Base-by-base conservation (phyloP, 768 basidiomycete genomes). In the Hemileccinum rubropunctum region DNA sequence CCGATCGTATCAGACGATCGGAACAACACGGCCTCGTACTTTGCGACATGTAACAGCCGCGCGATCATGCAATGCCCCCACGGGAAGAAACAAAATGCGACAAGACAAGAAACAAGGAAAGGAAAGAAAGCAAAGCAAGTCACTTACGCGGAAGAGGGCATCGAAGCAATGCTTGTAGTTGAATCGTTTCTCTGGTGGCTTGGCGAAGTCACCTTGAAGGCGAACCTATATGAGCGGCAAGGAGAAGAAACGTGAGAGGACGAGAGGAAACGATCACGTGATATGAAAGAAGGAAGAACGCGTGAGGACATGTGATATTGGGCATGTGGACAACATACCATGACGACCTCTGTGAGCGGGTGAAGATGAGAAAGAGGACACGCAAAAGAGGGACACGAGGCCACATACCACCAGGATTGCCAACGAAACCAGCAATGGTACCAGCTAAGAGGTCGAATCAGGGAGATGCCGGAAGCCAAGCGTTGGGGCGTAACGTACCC, bases 131-230 rank as follows among this genome's bases (percentile, higher is more conserved):
- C 0, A n/a, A 45, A 26, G 2, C 1, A 34, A 34, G n/a, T 4
- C n/a, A 78, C 86, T 70, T 65, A 91, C 90, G 46, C 91, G 74
- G 72, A 83, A 89, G 13, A 95, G 73, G 0, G 91, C 93, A 71
- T 95, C 91, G 47, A 95, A 81, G 57, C 86, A 88, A 66, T 95
- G 79, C 72, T 89, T 90, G 67, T 95, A 95, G 60, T 91, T 90
- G 73, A 93, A 87, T 38, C 89, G 77, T 67, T 91, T 89, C 71
- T 91, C 90, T 9, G 85, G 83, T 1, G 89, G 81, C 65, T 94
- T 95, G 6, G 90, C 91, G 59, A 89, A 86, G 69, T 95, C 93
- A 33, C 87, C 91, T 69, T 95, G 93, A 53, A 95, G 76, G 47
- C 93, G 86, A 37, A 94, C 78, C 76, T 79, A 52, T 21, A 20